A percentile compares a stretch with the other conserved stretches of the same genome.
phyloP scores from a whole-genome alignment of 108 stramenopile genomes.

The Skeletonema potamos region DNA sequence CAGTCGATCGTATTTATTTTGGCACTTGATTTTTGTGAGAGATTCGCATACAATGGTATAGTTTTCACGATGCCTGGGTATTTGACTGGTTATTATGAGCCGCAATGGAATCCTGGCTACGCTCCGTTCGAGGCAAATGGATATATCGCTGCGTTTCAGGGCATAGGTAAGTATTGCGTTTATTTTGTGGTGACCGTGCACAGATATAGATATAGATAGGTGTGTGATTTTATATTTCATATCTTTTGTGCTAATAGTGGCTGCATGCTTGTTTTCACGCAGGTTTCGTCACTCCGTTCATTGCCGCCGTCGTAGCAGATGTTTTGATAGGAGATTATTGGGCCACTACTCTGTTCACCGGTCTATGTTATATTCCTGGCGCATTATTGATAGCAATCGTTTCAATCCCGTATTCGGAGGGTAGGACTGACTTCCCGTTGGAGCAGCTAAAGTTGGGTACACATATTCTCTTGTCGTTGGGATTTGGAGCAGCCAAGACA shows the following conservation, averaged over 20 bases:
- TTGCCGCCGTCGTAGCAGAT: neutral
- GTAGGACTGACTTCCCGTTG: neutral
- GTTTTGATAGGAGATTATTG: neutral
- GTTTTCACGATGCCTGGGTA: neutral
- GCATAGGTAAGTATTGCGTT: neutral
- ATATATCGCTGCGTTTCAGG: neutral
- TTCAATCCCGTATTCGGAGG: neutral
- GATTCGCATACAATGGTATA: neutral
- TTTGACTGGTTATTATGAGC: neutral
- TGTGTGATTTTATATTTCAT: no score
- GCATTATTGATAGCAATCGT: neutral
- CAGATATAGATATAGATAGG: no score
- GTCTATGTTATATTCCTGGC: neutral
- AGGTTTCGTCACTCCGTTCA: neutral
- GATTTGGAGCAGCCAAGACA: neutral
- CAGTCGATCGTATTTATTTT: neutral
- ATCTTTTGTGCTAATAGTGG: no score
- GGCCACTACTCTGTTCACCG: neutral
- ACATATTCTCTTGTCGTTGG: neutral
- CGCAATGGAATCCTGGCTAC: neutral
- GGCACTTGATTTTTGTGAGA: neutral
- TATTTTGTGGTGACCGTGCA: no score
- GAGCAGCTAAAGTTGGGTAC: neutral
- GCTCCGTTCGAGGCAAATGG: neutral
- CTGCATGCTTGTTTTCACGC: no score